A percentile compares a stretch with the other conserved stretches of the same genome.
Evolutionary conservation across 352 stramenopile genomes (phyloP).

Genomic region (Thraustochytrium striatum): DNA sequence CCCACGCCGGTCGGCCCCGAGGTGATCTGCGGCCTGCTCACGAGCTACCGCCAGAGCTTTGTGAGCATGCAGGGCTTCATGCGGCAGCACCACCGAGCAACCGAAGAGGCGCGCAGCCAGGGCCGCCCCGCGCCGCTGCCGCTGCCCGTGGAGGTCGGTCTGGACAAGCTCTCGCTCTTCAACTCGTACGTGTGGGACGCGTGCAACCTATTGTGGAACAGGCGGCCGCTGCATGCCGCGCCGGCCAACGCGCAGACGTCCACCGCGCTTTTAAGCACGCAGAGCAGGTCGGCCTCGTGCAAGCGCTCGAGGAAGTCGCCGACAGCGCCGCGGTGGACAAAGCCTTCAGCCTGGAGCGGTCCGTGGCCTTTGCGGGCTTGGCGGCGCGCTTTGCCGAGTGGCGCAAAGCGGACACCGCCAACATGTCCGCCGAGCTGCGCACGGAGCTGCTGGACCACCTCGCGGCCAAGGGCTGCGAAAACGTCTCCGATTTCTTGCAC

Average conservation of each 20-base stretch:
- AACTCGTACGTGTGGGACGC: conserved; percentile 41
- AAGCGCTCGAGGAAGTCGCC: background rate
- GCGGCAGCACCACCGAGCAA: background rate
- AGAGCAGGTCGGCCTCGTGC: background rate
- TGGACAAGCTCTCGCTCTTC: conserved; percentile 29
- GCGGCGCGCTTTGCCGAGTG: background rate
- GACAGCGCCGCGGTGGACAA: background rate
- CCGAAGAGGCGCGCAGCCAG: background rate
- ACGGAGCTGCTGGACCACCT: background rate
- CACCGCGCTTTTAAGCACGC: conserved; percentile 3
- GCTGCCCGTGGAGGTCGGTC: background rate
- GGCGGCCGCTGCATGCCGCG: background rate
- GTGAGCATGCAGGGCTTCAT: conserved; percentile 23
- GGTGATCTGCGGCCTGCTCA: too few species aligned
- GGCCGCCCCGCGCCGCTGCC: background rate
- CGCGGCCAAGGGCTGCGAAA: background rate
- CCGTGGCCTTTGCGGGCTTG: conserved; percentile 3
- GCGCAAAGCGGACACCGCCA: background rate
- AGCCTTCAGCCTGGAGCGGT: background rate
- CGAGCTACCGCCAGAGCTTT: too few species aligned
- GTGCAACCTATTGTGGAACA: conserved; percentile 21
- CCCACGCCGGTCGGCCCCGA: too few species aligned
- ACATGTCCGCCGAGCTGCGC: background rate
- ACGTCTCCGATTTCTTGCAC: background rate
- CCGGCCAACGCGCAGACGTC: background rate